Evolutionary conservation across 306 rosid species (phyloP), one percentile per base, ranked within the genome.

Genomic region (Hippophae tibetana): DNA sequence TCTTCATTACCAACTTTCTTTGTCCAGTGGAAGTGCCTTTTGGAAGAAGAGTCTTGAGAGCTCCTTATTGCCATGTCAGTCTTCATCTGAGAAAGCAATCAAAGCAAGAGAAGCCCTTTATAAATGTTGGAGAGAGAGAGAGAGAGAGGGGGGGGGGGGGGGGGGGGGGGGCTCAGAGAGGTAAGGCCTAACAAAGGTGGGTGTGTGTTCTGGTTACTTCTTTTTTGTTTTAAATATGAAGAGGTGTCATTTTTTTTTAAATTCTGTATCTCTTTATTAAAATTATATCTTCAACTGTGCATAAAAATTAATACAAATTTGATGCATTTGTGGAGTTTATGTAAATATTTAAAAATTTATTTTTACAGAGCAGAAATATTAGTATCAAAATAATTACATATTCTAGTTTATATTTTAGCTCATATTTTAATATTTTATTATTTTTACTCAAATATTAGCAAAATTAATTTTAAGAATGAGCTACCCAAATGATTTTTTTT

Each of bases 21-120:
- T 11, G 90, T 86, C 95, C 95, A 86, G 80, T 84, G 94, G 81
- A 88, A 88, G 85, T 93, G 99, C 71, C 97, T 80, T 76, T 83
- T 86, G 73, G 97, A 92, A 69, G 95, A 81, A 60, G 73, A 79
- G 65, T 84, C 87, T 62, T 81, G 89, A 54, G 76, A 59, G 78
- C 56, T 73, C 63, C 65, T 76, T 31, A 31, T 31, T 62, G 84
- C 85, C 85, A 82, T 87, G 60, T 31, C 71, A 56, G 83, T 62
- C 69, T 78, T 82, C 93, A 80, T 83, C 58, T 63, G 74, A 58
- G 79, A 52, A 60, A 56, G 58, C 57, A 63, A 62, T 13, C 43
- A 68, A 56, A 52, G 47, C 18, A 47, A 13, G 54, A 45, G 79
- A 40, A 53, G 70, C 54, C 50, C 67, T 59, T 75, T 77, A 72